phyloP scores from a whole-genome alignment of 495 filamentous ascomycete species.

The Gamarada debralockiae region DNA sequence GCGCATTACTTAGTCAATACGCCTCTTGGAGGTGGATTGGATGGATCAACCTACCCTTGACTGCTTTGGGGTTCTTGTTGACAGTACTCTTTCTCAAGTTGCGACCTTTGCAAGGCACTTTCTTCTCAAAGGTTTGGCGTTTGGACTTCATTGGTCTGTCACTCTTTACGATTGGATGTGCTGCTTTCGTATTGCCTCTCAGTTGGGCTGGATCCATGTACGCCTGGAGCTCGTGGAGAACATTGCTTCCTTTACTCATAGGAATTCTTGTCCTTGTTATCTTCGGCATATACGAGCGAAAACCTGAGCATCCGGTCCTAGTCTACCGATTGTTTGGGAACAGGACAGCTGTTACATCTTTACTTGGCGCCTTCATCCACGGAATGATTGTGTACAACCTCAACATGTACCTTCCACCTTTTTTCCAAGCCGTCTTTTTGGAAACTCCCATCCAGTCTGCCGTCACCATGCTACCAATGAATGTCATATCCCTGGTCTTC shows the following conservation, averaged over 20 bases:
- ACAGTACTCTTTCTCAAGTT: conserved; percentile 32
- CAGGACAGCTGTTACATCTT: conserved; percentile 32
- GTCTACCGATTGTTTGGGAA: conserved; percentile 33
- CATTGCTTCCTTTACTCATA: conserved; percentile 51
- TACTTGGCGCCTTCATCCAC: conserved; percentile 44
- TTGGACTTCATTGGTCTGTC: conserved; percentile 57
- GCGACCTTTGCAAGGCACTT: conserved; percentile 15
- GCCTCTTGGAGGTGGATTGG: conserved; percentile 37
- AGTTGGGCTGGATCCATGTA: conserved; percentile 48
- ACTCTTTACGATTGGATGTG: conserved; percentile 43
- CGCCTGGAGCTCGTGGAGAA: conserved; percentile 46
- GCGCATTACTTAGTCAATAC: conserved; percentile 24
- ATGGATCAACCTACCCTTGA: conserved; percentile 37
- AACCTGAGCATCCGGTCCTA: conserved; percentile 40
- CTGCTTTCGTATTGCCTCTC: conserved; percentile 45
- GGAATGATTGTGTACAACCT: conserved; percentile 40
- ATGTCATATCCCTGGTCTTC: conserved; percentile 38
- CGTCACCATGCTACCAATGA: conserved; percentile 53
- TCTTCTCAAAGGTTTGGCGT: conserved; percentile 38
- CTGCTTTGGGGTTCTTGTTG: conserved; percentile 30
- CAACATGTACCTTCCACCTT: conserved; percentile 63
- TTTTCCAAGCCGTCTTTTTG: conserved; percentile 58
- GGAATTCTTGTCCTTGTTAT: conserved; percentile 38
- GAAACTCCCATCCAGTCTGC: conserved; percentile 52
- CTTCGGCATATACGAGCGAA: conserved; percentile 44